Percentiles rank a stretch among this genome's conserved stretches.
phyloP scores from a whole-genome alignment of 1,284 basidiomycete genomes.

The Coniferiporia sulphurascens region DNA sequence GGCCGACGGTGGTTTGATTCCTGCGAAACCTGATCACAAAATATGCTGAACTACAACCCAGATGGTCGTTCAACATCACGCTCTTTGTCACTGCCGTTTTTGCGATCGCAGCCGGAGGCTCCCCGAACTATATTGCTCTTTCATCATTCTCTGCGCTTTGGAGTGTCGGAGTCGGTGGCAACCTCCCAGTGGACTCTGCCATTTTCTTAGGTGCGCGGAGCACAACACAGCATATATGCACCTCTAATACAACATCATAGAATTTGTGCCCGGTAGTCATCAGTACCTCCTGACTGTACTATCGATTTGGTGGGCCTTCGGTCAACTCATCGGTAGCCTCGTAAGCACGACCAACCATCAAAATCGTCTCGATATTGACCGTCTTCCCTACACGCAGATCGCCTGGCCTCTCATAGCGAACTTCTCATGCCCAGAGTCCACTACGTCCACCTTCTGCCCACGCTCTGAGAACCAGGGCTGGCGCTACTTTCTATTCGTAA shows the following conservation, averaged over 20 bases:
- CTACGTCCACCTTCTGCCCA: conserved; percentile 37
- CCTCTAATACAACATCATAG: conserved; percentile 28
- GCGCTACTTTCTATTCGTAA: conserved; percentile 63
- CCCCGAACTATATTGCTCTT: conserved; percentile 39
- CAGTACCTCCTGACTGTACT: conserved; percentile 67
- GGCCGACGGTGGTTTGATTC: too few relatives aligned
- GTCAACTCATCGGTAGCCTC: conserved; percentile 58
- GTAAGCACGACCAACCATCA: conserved; percentile 34
- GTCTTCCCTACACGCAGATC: conserved; percentile 24
- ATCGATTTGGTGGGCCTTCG: conserved; percentile 69
- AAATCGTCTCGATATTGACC: conserved; percentile 21
- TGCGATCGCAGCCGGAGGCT: conserved; percentile 42
- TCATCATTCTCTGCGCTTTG: conserved; percentile 41
- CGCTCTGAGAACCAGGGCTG: conserved; percentile 59
- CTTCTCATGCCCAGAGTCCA: conserved; percentile 47
- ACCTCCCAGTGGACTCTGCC: conserved; percentile 59
- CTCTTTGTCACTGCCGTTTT: conserved; percentile 56
- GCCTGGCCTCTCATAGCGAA: conserved; percentile 63
- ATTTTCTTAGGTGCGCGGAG: conserved; percentile 54
- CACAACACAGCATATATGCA: background rate
- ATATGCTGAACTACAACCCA: too few relatives aligned
- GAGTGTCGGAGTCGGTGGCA: conserved; percentile 48
- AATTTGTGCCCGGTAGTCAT: conserved; percentile 61
- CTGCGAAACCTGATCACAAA: too few relatives aligned
- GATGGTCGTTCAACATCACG: conserved; percentile 61